Evolutionary conservation across 257 asterid species (phyloP), one percentile per base, ranked within the genome.

Genomic region (Eustoma russellianum): DNA sequence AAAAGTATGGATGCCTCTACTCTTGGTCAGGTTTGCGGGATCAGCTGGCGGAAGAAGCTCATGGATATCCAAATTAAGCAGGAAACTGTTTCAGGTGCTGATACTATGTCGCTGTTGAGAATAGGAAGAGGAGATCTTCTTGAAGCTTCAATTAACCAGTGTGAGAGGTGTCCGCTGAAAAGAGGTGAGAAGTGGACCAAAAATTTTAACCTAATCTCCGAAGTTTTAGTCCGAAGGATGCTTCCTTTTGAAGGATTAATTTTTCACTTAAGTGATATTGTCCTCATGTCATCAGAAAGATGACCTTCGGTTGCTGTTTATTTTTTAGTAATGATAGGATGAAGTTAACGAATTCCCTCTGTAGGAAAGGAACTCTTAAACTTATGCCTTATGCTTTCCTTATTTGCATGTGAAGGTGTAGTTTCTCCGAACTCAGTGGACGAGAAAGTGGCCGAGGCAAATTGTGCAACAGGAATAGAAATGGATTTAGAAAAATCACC

Each of bases 101-200:
- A 3, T 14, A 48, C 12, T 35, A 61, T 62, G 61, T 33, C 59
- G 24, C 38, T 48, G 9, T 41, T 67, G 38, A 56, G 67, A 53
- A 19, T 49, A 50, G 58, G 53, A 60, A 67, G 47, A 53, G 74
- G 70, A 57, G 48, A 66, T 52, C 72, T 59, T 47, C 50, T 46
- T 46, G 62, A 61, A 57, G 79, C 60, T 65, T 55, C 77, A 11
- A 17, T 52, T 50, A 62, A 50, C 59, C 71, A 47, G 68, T 69
- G 19, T 58, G 74, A 73, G 43, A 70, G 33, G 67, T 66, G 14
- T 46, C 46, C 74, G 28, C 55, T 35, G 16, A 77, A 67, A 69
- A 80, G 80, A 63, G 78, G 79, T 55, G 69, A 72, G 50, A 70
- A 64, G 60, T 69, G 54, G 56, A 61, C 17, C 12, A 34, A 62